phyloP scores from a whole-genome alignment of 2,329 filamentous ascomycete genomes.

The Plenodomus biglobosus region DNA sequence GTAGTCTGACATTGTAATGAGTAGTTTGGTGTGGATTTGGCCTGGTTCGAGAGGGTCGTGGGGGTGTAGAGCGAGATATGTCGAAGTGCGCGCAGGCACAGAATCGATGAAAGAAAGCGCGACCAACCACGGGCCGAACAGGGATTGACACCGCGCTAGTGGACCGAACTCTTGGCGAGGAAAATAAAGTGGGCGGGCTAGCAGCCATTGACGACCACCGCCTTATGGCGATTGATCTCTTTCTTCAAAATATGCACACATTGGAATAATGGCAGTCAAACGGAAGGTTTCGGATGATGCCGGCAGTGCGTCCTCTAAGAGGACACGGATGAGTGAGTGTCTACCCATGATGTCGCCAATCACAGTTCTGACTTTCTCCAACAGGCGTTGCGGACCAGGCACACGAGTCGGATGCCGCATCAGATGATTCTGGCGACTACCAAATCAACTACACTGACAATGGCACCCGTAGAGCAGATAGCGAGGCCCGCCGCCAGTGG shows the following conservation, averaged over 20 bases:
- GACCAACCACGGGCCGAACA: slow-evolving; percentile 1
- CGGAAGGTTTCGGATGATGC: slow-evolving; percentile 23
- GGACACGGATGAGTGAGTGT: slow-evolving; percentile 25
- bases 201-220: slow-evolving; percentile 2
- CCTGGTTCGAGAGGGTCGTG: background rate
- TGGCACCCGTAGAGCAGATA: slow-evolving; percentile 31
- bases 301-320: slow-evolving; percentile 22
- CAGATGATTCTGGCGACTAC: slow-evolving; percentile 30
- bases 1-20: slow-evolving; percentile 49
- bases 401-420: slow-evolving; percentile 16
- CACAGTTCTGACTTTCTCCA: slow-evolving; percentile 4
- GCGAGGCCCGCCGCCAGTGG: slow-evolving; percentile 63
- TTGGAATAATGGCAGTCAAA: slow-evolving; percentile 35
- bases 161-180: slow-evolving; percentile 21
- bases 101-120: slow-evolving; percentile 5
- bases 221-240: slow-evolving; percentile 7
- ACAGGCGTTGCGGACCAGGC: slow-evolving; percentile 14
- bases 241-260: slow-evolving; percentile 11
- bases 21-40: slow-evolving; percentile 2
- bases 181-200: slow-evolving; percentile 19
- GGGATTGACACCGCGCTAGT: slow-evolving; percentile 17
- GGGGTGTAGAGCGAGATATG: slow-evolving; percentile 2
- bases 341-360: slow-evolving; percentile 6
- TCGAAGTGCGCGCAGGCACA: slow-evolving; percentile 13
- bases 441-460: slow-evolving; percentile 32